Evolutionary conservation across 495 filamentous ascomycete genomes (phyloP).

Genomic region (Podospora comata): DNA sequence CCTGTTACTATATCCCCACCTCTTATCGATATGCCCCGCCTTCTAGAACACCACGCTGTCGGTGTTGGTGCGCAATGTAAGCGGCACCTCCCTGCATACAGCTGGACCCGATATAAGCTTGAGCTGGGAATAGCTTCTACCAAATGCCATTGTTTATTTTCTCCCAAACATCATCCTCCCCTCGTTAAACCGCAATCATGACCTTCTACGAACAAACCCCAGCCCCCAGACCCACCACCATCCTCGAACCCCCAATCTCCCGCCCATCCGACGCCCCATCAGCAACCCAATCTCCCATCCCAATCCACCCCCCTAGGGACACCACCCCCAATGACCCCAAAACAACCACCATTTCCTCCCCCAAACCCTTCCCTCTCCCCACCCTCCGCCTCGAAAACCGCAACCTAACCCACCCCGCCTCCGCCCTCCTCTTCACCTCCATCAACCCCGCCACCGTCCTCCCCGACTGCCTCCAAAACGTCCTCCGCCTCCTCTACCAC

Average conservation of each 20-base stretch:
- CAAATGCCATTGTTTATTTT: background rate
- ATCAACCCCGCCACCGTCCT: conserved; percentile 46
- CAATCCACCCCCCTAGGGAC: background rate
- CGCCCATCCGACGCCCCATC: background rate
- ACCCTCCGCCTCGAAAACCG: conserved; percentile 2
- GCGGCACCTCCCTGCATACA: background rate
- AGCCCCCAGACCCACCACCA: background rate
- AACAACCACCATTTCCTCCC: background rate
- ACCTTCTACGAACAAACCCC: conserved; percentile 8
- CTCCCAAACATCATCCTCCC: background rate
- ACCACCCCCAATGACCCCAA: background rate
- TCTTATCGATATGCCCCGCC: background rate
- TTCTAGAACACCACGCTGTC: background rate
- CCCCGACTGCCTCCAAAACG: conserved; percentile 57
- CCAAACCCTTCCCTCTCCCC: background rate
- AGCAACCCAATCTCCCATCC: background rate
- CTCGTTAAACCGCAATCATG: background rate
- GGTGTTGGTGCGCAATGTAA: background rate
- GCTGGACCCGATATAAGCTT: background rate
- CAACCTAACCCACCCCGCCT: background rate
- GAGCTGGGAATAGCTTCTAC: background rate
- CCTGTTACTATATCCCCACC: background rate
- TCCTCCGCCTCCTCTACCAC: conserved; percentile 62
- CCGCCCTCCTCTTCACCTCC: background rate
- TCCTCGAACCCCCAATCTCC: background rate